phyloP scores from a whole-genome alignment of 495 filamentous ascomycete species.

The Coniosporium apollinis region DNA sequence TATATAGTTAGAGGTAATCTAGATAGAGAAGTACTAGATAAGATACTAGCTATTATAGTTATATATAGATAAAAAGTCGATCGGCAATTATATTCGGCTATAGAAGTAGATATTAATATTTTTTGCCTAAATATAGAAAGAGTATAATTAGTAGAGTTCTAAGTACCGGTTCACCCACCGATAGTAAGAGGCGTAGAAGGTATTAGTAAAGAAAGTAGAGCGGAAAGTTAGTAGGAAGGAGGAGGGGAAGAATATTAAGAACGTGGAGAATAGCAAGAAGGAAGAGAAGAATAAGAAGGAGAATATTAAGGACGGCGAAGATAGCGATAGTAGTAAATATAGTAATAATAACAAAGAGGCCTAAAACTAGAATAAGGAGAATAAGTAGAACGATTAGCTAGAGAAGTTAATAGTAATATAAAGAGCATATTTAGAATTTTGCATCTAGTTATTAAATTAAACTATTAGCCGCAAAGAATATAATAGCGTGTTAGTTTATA shows the following conservation, averaged over 20 bases:
- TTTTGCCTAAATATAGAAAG: conserved; percentile 5
- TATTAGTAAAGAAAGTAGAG: background rate
- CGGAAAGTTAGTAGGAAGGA: background rate
- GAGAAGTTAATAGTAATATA: background rate
- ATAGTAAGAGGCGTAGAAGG: background rate
- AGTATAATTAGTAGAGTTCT: conserved; percentile 4
- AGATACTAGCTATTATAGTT: background rate
- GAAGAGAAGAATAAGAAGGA: background rate
- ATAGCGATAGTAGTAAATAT: too few relatives aligned
- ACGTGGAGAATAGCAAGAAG: background rate
- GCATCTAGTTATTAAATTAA: conserved; percentile 6
- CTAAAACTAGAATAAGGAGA: background rate
- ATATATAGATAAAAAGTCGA: background rate
- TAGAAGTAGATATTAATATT: conserved; percentile 11
- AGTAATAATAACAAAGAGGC: background rate
- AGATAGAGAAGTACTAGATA: background rate
- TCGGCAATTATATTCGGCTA: conserved; percentile 2
- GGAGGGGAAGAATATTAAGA: background rate
- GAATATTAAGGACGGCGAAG: too few relatives aligned
- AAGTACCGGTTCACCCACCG: conserved; percentile 5
- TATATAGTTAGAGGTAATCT: background rate
- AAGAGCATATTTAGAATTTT: conserved; percentile 5
- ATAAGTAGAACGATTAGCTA: too few relatives aligned
- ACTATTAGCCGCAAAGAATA: conserved; percentile 4
- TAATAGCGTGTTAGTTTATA: conserved; percentile 8